Evolutionary conservation across 1,284 basidiomycete genomes (phyloP).

Genomic region (Naganishia sp.): DNA sequence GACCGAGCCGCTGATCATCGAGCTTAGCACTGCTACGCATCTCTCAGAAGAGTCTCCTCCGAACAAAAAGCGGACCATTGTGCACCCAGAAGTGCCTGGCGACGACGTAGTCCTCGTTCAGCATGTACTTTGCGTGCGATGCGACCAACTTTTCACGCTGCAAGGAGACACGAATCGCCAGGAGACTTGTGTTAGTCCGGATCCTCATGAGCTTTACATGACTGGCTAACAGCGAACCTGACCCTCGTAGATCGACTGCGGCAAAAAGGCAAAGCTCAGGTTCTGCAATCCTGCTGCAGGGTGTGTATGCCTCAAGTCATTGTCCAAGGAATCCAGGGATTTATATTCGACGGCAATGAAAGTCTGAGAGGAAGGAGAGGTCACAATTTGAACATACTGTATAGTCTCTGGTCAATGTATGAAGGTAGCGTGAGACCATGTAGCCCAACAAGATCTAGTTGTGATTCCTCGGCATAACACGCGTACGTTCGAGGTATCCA

Average conservation of each 20-base stretch:
- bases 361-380: not conserved
- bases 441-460: too few species aligned
- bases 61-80: too few species aligned
- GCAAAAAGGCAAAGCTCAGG: not conserved
- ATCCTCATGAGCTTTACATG: not conserved
- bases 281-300: constrained; percentile 16
- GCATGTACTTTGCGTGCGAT: constrained; percentile 9
- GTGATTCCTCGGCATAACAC: too few species aligned
- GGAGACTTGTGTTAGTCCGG: constrained; percentile 5
- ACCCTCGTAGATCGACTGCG: constrained; percentile 19
- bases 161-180: not conserved
- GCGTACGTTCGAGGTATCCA: too few species aligned
- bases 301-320: not conserved
- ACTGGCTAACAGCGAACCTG: not conserved
- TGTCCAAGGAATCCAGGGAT: constrained; percentile 11
- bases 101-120: not conserved
- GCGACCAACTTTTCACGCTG: constrained; percentile 14
- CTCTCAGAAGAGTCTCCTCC: too few species aligned
- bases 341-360: constrained; percentile 14
- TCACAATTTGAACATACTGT: not conserved
- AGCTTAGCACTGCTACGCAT: too few species aligned
- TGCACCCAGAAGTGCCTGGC: too few species aligned
- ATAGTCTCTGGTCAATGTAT: too few species aligned
- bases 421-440: too few species aligned
- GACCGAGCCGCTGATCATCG: too few species aligned